Evolutionary conservation across 768 basidiomycete genomes (phyloP).

Genomic region (Lentinula raphanica): DNA sequence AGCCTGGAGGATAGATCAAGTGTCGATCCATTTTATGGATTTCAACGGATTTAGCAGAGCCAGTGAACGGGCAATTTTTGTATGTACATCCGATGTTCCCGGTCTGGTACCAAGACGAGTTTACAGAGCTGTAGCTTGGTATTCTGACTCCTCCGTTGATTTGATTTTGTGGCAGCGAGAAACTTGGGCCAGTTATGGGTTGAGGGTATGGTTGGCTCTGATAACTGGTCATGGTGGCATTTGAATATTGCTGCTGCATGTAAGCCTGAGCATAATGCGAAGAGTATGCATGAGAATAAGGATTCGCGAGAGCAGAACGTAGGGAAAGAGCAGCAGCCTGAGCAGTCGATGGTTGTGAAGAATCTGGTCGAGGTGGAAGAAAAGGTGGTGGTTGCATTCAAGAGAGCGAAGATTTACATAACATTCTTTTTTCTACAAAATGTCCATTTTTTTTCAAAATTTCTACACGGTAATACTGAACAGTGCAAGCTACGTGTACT

Average conservation of each 20-base stretch:
- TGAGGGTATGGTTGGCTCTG: neutral
- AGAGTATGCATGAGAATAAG: conserved; percentile 24
- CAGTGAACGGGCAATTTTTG: conserved; percentile 61
- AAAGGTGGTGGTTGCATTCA: neutral
- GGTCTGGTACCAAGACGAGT: conserved; percentile 52
- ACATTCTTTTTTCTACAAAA: neutral
- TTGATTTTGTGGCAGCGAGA: neutral
- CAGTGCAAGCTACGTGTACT: neutral
- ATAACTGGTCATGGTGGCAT: conserved; percentile 7
- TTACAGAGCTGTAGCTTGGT: neutral
- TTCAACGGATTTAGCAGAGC: conserved; percentile 67
- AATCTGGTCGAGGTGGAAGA: neutral
- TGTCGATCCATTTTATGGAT: conserved; percentile 89
- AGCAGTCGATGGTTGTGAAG: neutral
- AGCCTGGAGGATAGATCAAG: conserved; percentile 72
- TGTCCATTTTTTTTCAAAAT: conserved; percentile 1
- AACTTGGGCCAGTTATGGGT: neutral
- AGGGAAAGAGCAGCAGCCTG: conserved; percentile 1
- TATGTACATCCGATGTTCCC: conserved; percentile 59
- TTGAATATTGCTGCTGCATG: conserved; percentile 25
- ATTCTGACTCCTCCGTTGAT: neutral
- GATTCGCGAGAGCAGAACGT: conserved; percentile 1
- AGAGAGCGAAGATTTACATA: neutral
- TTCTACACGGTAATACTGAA: conserved; percentile 2
- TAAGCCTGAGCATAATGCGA: conserved; percentile 57